Conservation (phyloP, 2,329 filamentous ascomycete genomes). For the Aschersonia sp. region DNA sequence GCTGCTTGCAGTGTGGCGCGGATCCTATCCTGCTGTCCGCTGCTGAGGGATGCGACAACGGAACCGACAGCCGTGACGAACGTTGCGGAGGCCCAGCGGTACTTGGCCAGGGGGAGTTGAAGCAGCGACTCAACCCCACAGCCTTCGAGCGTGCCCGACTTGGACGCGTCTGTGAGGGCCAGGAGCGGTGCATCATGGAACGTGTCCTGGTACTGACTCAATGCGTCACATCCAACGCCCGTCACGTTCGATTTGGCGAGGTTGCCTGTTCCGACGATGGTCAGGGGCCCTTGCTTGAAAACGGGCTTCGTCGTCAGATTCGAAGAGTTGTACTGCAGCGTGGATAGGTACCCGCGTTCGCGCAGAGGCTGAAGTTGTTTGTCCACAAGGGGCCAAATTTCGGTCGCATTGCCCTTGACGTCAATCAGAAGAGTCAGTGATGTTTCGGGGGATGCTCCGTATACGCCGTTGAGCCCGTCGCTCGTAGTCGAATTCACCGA, state of each 20-base stretch:
- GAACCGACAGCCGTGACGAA: slow-evolving; percentile 38
- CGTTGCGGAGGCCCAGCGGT: slow-evolving; percentile 48
- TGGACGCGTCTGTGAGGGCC: slow-evolving; percentile 11
- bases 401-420: slow-evolving; percentile 35
- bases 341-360: slow-evolving; percentile 38
- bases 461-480: slow-evolving; percentile 37
- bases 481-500: slow-evolving; percentile 12
- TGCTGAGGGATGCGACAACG: slow-evolving; percentile 19
- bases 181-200: slow-evolving; percentile 53
- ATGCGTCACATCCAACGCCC: slow-evolving; percentile 2
- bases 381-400: slow-evolving; percentile 12
- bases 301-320: slow-evolving; percentile 15
- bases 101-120: slow-evolving; percentile 36
- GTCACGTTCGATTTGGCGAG: slow-evolving; percentile 5
- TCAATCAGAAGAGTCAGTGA: slow-evolving; percentile 51
- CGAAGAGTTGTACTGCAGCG: slow-evolving; percentile 24
- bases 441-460: slow-evolving; percentile 33
- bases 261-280: slow-evolving; percentile 53
- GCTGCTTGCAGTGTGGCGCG: slow-evolving; percentile 30
- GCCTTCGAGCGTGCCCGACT: slow-evolving; percentile 1
- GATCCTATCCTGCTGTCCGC: slow-evolving; percentile 24
- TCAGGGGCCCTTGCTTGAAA: slow-evolving; percentile 35
- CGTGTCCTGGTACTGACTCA: slow-evolving; percentile 29
- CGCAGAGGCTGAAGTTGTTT: slow-evolving; percentile 38
- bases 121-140: slow-evolving; percentile 3